Percentiles rank a stretch among this genome's conserved stretches.
Conservation (phyloP, 2,329 filamentous ascomycete genomes). For the Epichloe baconii region DNA sequence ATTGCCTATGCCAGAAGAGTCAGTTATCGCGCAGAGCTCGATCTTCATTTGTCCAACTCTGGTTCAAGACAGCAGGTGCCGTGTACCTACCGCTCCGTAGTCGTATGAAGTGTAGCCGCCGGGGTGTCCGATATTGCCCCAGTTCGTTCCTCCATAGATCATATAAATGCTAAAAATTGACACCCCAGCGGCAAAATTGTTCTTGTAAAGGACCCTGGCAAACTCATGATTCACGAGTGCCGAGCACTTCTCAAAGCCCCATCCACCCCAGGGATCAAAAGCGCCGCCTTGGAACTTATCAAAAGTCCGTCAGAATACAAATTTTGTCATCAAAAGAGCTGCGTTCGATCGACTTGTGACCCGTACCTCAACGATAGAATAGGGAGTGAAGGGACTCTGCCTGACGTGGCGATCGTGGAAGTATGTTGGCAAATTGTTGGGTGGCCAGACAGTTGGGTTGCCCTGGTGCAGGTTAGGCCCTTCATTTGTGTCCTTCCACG, state of each 20-base stretch:
- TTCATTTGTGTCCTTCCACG: background rate
- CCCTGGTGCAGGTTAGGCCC: constrained; percentile 8
- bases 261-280: constrained; percentile 64
- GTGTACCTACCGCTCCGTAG: constrained; percentile 29
- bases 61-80: constrained; percentile 6
- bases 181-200: constrained; percentile 51
- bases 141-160: constrained; percentile 71
- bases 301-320: background rate
- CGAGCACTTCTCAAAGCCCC: constrained; percentile 54
- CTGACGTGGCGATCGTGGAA: constrained; percentile 18
- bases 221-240: constrained; percentile 59
- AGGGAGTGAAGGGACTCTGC: constrained; percentile 53
- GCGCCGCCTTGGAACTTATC: constrained; percentile 56
- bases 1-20: constrained; percentile 27
- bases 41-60: background rate
- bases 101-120: constrained; percentile 49
- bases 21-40: constrained; percentile 8
- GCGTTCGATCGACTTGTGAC: background rate
- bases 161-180: constrained; percentile 65
- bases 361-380: constrained; percentile 44
- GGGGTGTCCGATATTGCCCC: constrained; percentile 64
- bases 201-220: constrained; percentile 69
- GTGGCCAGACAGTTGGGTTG: constrained; percentile 46
- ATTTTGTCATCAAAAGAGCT: too few species aligned
- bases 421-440: constrained; percentile 38